Evolutionary conservation across 768 basidiomycete genomes (phyloP).

Genomic region (Mycena capillaripes): DNA sequence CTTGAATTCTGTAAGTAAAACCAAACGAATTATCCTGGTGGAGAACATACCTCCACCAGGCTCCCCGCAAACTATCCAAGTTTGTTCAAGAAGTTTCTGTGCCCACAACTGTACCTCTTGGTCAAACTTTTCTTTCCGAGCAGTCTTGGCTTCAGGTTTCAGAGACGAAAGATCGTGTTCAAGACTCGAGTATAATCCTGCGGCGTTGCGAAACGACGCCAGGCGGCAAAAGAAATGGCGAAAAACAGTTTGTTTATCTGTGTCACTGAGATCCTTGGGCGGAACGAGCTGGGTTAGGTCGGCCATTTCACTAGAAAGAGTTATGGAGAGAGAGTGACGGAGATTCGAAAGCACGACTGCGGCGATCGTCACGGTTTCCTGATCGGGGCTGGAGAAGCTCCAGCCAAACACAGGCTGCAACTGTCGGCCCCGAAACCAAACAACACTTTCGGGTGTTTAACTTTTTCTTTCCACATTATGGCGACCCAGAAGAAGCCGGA

Average conservation of each 20-base stretch:
- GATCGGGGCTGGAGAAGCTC: no score
- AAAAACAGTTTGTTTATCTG: conserved; percentile 55
- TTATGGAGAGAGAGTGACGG: no score
- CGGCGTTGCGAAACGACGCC: conserved; percentile 61
- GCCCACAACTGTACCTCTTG: conserved; percentile 60
- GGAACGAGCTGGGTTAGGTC: conserved; percentile 43
- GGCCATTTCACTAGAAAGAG: not conserved
- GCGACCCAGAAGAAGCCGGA: conserved; percentile 35
- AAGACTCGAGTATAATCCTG: conserved; percentile 52
- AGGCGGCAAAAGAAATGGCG: conserved; percentile 59
- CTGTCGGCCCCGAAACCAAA: no score
- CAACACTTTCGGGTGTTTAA: not conserved
- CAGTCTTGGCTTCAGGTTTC: conserved; percentile 24
- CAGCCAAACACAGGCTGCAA: not conserved
- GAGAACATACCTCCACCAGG: conserved; percentile 51
- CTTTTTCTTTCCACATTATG: conserved; percentile 23
- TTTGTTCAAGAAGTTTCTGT: conserved; percentile 55
- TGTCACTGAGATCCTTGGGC: conserved; percentile 54
- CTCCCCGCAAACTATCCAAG: conserved; percentile 61
- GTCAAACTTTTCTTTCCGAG: conserved; percentile 47
- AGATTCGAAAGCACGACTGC: no score
- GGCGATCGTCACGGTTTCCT: no score
- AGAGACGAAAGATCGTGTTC: conserved; percentile 48
- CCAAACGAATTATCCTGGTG: conserved; percentile 13
- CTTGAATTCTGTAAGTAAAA: conserved; percentile 43